These are phyloP conservation scores for Pleurotus sapidus DNA, from an alignment of 768 basidiomycete genomes.

Conservation along the genomic window DNA sequence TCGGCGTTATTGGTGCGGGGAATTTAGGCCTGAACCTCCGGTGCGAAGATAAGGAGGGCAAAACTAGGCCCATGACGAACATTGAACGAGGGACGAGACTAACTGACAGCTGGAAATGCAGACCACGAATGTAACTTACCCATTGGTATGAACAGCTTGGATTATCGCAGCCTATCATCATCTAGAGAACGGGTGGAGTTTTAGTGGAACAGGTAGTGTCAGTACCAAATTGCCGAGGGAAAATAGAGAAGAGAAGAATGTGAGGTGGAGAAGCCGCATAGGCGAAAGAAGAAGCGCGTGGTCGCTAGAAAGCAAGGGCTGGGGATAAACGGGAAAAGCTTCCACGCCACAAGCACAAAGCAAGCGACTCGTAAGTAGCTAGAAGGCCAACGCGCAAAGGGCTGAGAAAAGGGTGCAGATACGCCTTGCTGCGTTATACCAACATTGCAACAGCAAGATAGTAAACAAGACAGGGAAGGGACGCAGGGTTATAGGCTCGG, in stretches of 20 bases:
- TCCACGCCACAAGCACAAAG: constrained; percentile 2
- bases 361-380: not conserved
- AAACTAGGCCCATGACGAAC: not conserved
- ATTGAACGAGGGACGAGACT: no score
- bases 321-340: not conserved
- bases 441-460: not conserved
- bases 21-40: not conserved
- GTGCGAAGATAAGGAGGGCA: not conserved
- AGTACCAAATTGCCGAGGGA: not conserved
- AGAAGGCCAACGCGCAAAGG: not conserved
- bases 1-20: not conserved
- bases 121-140: constrained; percentile 27
- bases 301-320: not conserved
- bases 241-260: constrained; percentile 1
- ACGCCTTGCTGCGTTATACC: not conserved
- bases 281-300: not conserved
- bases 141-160: constrained; percentile 50
- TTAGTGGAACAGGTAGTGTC: not conserved
- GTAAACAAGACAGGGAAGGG: not conserved
- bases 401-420: not conserved
- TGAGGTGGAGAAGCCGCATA: not conserved
- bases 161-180: constrained; percentile 57
- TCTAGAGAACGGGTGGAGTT: not conserved
- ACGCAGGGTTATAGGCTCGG: not conserved
- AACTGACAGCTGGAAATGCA: no score